Evolutionary conservation across 1,284 basidiomycete genomes (phyloP).

Genomic region (Termitomyces sp.): DNA sequence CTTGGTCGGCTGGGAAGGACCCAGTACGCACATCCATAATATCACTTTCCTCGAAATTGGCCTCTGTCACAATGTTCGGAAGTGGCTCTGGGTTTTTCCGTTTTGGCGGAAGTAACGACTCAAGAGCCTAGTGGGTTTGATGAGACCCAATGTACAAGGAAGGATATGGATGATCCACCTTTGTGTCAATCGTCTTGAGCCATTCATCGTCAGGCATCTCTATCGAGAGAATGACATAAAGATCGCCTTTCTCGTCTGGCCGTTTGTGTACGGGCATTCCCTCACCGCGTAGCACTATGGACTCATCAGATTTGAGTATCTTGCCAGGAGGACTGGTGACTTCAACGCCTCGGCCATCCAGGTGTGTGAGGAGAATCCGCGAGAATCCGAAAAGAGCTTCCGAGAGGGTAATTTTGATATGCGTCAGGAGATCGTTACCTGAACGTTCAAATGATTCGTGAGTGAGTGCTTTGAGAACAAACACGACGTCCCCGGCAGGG

Average conservation of each 20-base stretch:
- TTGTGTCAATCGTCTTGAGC: slow-evolving; percentile 53
- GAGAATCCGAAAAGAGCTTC: slow-evolving; percentile 90
- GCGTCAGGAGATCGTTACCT: slow-evolving; percentile 72
- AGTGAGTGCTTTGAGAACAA: slow-evolving; percentile 64
- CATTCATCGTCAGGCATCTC: slow-evolving; percentile 80
- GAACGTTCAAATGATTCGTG: slow-evolving; percentile 82
- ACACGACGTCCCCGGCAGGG: slow-evolving; percentile 85
- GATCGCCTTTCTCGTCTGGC: slow-evolving; percentile 68
- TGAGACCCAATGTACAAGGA: background rate
- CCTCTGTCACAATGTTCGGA: slow-evolving; percentile 69
- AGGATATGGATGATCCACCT: slow-evolving; percentile 32
- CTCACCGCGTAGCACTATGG: slow-evolving; percentile 73
- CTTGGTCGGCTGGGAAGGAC: slow-evolving; percentile 60
- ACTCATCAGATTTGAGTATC: slow-evolving; percentile 69
- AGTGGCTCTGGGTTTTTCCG: slow-evolving; percentile 65
- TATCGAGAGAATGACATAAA: slow-evolving; percentile 77
- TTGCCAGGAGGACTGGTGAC: slow-evolving; percentile 70
- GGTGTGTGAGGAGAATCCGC: slow-evolving; percentile 80
- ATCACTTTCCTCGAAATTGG: slow-evolving; percentile 67
- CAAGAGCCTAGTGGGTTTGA: slow-evolving; percentile 45
- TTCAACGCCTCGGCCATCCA: slow-evolving; percentile 84
- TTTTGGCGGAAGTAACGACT: slow-evolving; percentile 67
- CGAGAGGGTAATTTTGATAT: slow-evolving; percentile 81
- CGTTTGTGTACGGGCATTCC: slow-evolving; percentile 81
- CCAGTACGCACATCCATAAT: slow-evolving; percentile 75